Evolutionary conservation across 2,329 filamentous ascomycete species (phyloP).

Genomic region (Aspergillus jensenii): DNA sequence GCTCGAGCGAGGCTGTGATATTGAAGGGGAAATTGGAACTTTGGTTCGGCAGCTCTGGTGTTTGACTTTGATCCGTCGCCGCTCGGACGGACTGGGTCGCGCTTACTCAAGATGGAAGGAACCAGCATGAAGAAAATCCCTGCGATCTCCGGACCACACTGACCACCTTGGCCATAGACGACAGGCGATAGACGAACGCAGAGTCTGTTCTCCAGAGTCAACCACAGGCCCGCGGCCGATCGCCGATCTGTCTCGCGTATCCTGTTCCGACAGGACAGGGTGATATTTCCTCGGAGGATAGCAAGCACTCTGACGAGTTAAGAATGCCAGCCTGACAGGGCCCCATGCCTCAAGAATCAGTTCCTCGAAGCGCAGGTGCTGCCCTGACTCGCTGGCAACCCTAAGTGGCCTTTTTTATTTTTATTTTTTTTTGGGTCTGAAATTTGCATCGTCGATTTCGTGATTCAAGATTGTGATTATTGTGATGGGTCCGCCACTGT

Average conservation of each 20-base stretch:
- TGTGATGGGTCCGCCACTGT: not conserved
- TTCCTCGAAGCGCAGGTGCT: not conserved
- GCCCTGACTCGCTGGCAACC: not conserved
- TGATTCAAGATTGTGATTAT: not conserved
- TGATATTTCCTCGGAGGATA: conserved; percentile 11
- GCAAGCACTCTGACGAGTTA: no score
- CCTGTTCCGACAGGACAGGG: conserved; percentile 7
- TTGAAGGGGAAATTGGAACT: not conserved
- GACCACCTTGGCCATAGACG: not conserved
- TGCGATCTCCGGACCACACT: not conserved
- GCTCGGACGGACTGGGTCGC: not conserved
- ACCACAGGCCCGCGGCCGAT: not conserved
- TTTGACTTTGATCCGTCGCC: not conserved
- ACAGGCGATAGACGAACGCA: not conserved
- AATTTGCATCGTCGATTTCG: not conserved
- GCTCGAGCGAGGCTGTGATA: not conserved
- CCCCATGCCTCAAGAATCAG: not conserved
- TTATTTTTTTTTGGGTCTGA: not conserved
- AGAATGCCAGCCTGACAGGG: not conserved
- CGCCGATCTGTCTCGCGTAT: not conserved
- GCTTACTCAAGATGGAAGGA: not conserved
- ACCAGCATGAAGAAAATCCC: conserved; percentile 1
- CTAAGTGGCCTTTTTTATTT: no score
- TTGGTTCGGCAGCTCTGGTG: not conserved
- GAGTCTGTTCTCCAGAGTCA: no score